Conservation (phyloP, 1,139 yeast genomes). For the Sugiyamaella novakii region DNA sequence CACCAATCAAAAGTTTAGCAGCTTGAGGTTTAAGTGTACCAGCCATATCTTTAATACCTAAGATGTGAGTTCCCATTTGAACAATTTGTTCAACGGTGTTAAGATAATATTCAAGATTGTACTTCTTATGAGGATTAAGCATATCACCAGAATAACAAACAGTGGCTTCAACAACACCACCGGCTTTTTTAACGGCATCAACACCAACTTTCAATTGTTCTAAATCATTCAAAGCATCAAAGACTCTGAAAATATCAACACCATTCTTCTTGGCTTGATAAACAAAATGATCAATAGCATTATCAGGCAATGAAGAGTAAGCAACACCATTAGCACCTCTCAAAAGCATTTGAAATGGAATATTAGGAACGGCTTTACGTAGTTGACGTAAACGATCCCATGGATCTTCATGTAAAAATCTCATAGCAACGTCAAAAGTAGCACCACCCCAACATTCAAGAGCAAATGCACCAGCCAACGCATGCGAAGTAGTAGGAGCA, state of each 20-base stretch:
- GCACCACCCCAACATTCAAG: conserved; percentile 99
- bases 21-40: conserved; percentile 97
- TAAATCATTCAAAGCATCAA: conserved; percentile 94
- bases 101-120: conserved; percentile 87
- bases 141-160: conserved; percentile 98
- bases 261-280: conserved; percentile 93
- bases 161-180: conserved; percentile 98
- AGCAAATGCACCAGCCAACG: conserved; percentile 87
- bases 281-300: conserved; percentile 96
- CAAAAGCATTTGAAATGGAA: conserved; percentile 97
- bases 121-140: conserved; percentile 92
- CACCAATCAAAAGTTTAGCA: conserved; percentile 75
- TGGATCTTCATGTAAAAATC: conserved; percentile 97
- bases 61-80: conserved; percentile 90
- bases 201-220: conserved; percentile 97
- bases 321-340: conserved; percentile 99
- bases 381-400: conserved; percentile 93
- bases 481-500: conserved; percentile 93
- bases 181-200: conserved; percentile 96
- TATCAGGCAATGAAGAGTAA: conserved; percentile 95
- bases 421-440: conserved; percentile 97
- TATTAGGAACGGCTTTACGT: conserved; percentile 91
- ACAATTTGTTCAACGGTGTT: conserved; percentile 82
- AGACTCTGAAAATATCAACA: conserved; percentile 95
- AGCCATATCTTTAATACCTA: conserved; percentile 99